phyloP scores from a whole-genome alignment of 108 stramenopile genomes.

The Aurantiochytrium sp. region DNA sequence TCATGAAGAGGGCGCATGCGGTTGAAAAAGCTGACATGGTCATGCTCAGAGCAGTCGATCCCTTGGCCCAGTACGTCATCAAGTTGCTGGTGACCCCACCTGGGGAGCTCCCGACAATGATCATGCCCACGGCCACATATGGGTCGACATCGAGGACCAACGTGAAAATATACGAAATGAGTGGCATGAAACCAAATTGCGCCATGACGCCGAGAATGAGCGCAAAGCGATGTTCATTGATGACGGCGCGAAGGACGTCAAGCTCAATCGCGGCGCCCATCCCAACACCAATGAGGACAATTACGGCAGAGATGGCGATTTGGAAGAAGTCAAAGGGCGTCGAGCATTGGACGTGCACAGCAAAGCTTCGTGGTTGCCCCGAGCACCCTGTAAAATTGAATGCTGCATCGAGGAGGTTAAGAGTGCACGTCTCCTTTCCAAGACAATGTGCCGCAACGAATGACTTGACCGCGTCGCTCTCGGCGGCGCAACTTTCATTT shows the following conservation, averaged over 20 bases:
- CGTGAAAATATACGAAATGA: not conserved
- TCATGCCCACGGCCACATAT: not conserved
- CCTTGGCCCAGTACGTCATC: slow-evolving; percentile 18
- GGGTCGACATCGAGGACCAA: not conserved
- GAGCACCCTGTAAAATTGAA: too few species aligned
- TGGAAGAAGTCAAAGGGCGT: too few species aligned
- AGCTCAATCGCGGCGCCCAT: not conserved
- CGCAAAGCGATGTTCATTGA: not conserved
- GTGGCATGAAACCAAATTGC: slow-evolving; percentile 20
- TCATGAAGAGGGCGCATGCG: not conserved
- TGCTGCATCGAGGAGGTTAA: too few species aligned
- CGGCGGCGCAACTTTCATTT: too few species aligned
- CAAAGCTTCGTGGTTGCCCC: too few species aligned
- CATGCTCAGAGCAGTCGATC: not conserved
- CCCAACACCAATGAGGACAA: not conserved
- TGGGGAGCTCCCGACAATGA: slow-evolving; percentile 19
- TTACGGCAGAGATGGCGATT: too few species aligned
- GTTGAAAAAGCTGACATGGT: slow-evolving; percentile 7
- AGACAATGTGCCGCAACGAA: too few species aligned
- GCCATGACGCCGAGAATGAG: not conserved
- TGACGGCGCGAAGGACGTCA: not conserved
- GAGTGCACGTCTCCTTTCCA: too few species aligned
- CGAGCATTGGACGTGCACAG: too few species aligned
- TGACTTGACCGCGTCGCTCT: too few species aligned
- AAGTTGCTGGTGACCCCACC: slow-evolving; percentile 20